Evolutionary conservation across 352 stramenopile genomes (phyloP), one percentile per base, ranked within the genome.

Genomic region (Globisporangium camurandrum): DNA sequence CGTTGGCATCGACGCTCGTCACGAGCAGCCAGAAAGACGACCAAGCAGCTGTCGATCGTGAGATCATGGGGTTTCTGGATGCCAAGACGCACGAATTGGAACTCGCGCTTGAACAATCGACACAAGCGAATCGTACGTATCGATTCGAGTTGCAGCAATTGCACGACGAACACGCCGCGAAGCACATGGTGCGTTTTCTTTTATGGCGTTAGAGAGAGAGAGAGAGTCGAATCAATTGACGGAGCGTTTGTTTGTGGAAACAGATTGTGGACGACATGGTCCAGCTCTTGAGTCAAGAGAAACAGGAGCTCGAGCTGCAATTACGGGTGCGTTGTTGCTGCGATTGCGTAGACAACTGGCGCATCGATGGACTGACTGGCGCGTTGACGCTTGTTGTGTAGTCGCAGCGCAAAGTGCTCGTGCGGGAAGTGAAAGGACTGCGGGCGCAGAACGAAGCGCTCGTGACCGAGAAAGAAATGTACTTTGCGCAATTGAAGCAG

Each of bases 181-280:
- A 88, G 37, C 70, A 66, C 19, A 81, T 58, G 59, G 81, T 90
- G 60, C 27, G 57, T 47, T 19, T 11, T 24, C 40, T 51, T 33
- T 45, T 46, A 9, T 31, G 38, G 46, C 16, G n/a, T 31, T 11
- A 33, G n/a, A 8, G n/a, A 4, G 27, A 10, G 19, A 4, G 44
- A 44, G 19, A 34, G 11, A 34, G 30, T 11, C 6, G 6, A 12
- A 6, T 34, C 6, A 34, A n/a, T n/a, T n/a, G 6, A 34, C 30
- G 30, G 30, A 12, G 30, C 30, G 30, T 6, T 34, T 6, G 30
- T 11, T 40, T 22, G 33, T 42, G 3, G 9, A 12, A n/a, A 3
- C 38, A 92, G 81, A 86, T 92, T 14, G 66, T 90, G 16, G 55
- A 93, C 62, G 81, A 93, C 51, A 93, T 93, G 78, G 71, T 90